phyloP scores from a whole-genome alignment of 2,329 filamentous ascomycete genomes.

The Dothideomycetes sp. region DNA sequence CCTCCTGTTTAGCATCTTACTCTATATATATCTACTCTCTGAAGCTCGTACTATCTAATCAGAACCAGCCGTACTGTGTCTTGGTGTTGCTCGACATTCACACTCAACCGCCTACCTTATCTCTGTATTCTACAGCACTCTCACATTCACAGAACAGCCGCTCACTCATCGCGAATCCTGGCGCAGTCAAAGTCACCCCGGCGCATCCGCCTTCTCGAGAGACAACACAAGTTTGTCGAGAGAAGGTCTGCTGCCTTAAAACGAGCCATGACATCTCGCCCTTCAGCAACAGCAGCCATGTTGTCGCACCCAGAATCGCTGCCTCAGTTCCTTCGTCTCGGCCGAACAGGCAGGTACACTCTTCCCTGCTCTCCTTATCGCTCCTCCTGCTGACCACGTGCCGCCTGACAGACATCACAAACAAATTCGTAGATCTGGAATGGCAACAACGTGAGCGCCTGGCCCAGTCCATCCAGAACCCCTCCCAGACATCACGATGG shows the following conservation, averaged over 20 bases:
- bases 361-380: not conserved
- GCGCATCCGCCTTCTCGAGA: slow-evolving; percentile 12
- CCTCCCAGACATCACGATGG: slow-evolving; percentile 44
- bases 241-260: slow-evolving; percentile 2
- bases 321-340: slow-evolving; percentile 42
- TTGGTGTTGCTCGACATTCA: too few relatives aligned
- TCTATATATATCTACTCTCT: too few relatives aligned
- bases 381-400: slow-evolving; percentile 13
- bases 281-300: not conserved
- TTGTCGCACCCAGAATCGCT: slow-evolving; percentile 31
- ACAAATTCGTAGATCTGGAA: slow-evolving; percentile 54
- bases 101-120: too few relatives aligned
- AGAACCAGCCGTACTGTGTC: too few relatives aligned
- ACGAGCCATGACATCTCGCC: slow-evolving; percentile 6
- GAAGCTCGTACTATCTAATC: too few relatives aligned
- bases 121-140: too few relatives aligned
- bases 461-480: slow-evolving; percentile 19
- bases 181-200: not conserved
- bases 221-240: slow-evolving; percentile 7
- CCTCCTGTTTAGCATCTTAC: too few relatives aligned
- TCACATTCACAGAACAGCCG: too few relatives aligned
- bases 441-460: slow-evolving; percentile 50
- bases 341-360: slow-evolving; percentile 37
- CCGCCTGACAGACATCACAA: slow-evolving; percentile 52
- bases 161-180: too few relatives aligned